A percentile compares a stretch with the other conserved stretches of the same genome.
These are phyloP conservation scores for Quaeritorhiza haematococci DNA, from an alignment of 371 early-diverging fungal genomes.

Conservation along the genomic window DNA sequence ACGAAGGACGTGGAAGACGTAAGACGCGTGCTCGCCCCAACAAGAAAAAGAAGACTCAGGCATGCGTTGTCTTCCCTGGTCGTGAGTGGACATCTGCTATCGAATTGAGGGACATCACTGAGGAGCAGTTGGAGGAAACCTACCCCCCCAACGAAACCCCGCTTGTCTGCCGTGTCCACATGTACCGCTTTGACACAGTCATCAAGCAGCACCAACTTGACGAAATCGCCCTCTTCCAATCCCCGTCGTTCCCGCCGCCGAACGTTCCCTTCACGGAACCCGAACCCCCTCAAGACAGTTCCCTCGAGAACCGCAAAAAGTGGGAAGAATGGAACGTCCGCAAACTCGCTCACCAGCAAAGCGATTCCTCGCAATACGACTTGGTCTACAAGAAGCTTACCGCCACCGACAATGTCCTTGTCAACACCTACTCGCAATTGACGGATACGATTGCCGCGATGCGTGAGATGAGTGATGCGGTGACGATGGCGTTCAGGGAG, in stretches of 20 bases:
- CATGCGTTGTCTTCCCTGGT: conserved; percentile 32
- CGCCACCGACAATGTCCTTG: conserved; percentile 21
- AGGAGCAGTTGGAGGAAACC: conserved; percentile 17
- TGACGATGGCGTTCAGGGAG: conserved; percentile 25
- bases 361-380: conserved; percentile 30
- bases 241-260: conserved; percentile 25
- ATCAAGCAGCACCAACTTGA: conserved; percentile 28
- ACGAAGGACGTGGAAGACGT: neutral
- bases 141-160: conserved; percentile 15
- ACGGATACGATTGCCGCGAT: conserved; percentile 33
- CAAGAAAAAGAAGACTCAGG: conserved; percentile 9
- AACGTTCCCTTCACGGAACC: conserved; percentile 22
- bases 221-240: conserved; percentile 26
- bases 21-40: neutral
- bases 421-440: conserved; percentile 18
- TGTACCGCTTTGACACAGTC: conserved; percentile 41
- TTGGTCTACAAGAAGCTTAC: conserved; percentile 30
- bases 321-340: conserved; percentile 33
- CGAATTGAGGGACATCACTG: conserved; percentile 22
- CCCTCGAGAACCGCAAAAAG: conserved; percentile 27
- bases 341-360: conserved; percentile 31
- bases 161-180: conserved; percentile 24
- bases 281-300: conserved; percentile 29
- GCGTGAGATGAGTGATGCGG: conserved; percentile 32
- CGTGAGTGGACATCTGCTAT: conserved; percentile 32